These are phyloP conservation scores for Strobilomyces dryophilus DNA, from an alignment of 768 basidiomycete genomes.

Conservation along the genomic window DNA sequence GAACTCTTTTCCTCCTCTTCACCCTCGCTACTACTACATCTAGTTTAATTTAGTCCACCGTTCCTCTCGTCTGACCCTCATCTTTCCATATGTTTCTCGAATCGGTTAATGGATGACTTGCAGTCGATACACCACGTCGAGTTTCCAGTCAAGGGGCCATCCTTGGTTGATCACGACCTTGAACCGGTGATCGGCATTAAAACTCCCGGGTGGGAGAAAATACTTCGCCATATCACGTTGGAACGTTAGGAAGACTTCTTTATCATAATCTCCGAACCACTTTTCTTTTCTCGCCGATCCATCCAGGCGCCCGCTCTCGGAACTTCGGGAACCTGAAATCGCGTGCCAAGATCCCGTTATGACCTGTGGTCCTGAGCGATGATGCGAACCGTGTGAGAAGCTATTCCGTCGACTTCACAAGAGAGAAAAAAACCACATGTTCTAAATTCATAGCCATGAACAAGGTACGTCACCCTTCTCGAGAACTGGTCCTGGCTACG, in stretches of 20 bases:
- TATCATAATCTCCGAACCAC: not conserved
- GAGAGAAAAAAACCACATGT: not conserved
- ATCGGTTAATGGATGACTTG: slow-evolving; percentile 12
- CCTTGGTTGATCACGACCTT: not conserved
- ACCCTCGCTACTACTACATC: not conserved
- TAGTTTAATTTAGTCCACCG: slow-evolving; percentile 6
- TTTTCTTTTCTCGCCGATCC: not conserved
- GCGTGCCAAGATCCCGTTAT: not conserved
- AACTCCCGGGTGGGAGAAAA: not conserved
- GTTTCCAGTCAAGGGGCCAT: not conserved
- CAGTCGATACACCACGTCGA: slow-evolving; percentile 3
- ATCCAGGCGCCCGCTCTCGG: not conserved
- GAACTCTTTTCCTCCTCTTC: not conserved
- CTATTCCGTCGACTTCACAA: not conserved
- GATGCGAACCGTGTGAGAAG: not conserved
- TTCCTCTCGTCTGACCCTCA: not conserved
- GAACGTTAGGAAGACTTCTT: not conserved
- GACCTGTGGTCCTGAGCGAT: not conserved
- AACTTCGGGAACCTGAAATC: not conserved
- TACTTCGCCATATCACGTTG: not conserved
- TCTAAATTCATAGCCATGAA: not conserved
- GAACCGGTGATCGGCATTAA: not conserved
- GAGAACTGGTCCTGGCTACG: not conserved
- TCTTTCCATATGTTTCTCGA: slow-evolving; percentile 9
- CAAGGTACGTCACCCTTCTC: not conserved